phyloP scores from a whole-genome alignment of 2,329 filamentous ascomycete species.

The Neopestalotiopsis sp. region DNA sequence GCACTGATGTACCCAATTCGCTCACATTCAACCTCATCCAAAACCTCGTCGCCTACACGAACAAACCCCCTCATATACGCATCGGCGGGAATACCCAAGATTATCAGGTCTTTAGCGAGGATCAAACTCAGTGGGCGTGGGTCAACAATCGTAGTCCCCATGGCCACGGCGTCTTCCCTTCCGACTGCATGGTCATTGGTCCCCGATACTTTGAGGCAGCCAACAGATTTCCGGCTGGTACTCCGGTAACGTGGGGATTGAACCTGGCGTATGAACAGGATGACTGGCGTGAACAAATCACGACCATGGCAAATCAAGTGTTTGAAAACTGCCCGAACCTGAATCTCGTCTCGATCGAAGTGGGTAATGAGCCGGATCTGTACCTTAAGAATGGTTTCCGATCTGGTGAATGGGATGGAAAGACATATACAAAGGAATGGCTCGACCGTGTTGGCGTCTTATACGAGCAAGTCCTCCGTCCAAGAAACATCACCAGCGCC shows the following conservation, averaged over 20 bases:
- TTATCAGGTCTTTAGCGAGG: conserved; percentile 50
- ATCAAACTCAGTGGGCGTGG: conserved; percentile 42
- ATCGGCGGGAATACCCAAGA: conserved; percentile 58
- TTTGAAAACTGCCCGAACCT: conserved; percentile 29
- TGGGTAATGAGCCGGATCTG: conserved; percentile 39
- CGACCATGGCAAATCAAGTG: conserved; percentile 41
- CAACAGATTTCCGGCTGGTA: conserved; percentile 54
- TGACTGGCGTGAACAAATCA: conserved; percentile 50
- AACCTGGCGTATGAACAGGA: conserved; percentile 52
- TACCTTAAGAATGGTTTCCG: conserved; percentile 49
- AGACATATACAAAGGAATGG: conserved; percentile 50
- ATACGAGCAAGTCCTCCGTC: conserved; percentile 49
- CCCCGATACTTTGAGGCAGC: conserved; percentile 52
- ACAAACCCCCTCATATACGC: conserved; percentile 52
- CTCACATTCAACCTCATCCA: conserved; percentile 53
- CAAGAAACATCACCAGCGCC: conserved; percentile 42
- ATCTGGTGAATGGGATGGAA: conserved; percentile 47
- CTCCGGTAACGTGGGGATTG: conserved; percentile 54
- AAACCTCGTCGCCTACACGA: conserved; percentile 54
- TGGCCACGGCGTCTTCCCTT: conserved; percentile 45
- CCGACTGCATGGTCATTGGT: conserved; percentile 52
- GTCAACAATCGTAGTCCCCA: conserved; percentile 42
- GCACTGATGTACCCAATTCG: conserved; percentile 44
- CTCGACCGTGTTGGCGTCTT: conserved; percentile 48
- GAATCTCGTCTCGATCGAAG: conserved; percentile 35